Evolutionary conservation across 2,329 filamentous ascomycete species (phyloP).

Genomic region (Diaporthe sp.): DNA sequence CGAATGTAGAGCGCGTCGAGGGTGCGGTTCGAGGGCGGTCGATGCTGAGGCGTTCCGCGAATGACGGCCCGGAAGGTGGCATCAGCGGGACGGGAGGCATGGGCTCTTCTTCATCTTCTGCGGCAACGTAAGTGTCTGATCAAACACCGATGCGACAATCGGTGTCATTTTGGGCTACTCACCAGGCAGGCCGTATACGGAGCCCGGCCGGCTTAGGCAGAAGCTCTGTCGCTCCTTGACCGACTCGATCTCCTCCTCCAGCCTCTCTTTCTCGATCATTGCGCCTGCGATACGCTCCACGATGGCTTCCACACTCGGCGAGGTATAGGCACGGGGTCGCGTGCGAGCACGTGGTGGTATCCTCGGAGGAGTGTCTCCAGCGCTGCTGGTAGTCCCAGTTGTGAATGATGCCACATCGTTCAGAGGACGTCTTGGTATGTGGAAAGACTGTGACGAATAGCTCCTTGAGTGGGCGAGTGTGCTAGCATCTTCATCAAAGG

Average conservation of each 20-base stretch:
- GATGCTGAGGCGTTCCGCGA: slow-evolving; percentile 67
- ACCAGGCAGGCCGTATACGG: slow-evolving; percentile 57
- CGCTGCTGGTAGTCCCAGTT: slow-evolving; percentile 47
- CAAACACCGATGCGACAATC: background rate
- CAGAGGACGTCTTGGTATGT: slow-evolving; percentile 64
- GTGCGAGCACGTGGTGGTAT: slow-evolving; percentile 62
- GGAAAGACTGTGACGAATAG: slow-evolving; percentile 69
- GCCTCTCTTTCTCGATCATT: slow-evolving; percentile 70
- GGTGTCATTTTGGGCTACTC: slow-evolving; percentile 40
- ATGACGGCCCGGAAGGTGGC: slow-evolving; percentile 70
- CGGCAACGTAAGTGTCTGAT: slow-evolving; percentile 1
- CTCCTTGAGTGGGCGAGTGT: slow-evolving; percentile 58
- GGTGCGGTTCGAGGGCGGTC: slow-evolving; percentile 58
- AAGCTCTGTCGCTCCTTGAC: slow-evolving; percentile 73
- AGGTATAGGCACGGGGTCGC: slow-evolving; percentile 56
- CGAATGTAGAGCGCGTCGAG: slow-evolving; percentile 38
- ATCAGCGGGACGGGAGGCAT: slow-evolving; percentile 71
- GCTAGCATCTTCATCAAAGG: slow-evolving; percentile 53
- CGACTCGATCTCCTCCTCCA: slow-evolving; percentile 72
- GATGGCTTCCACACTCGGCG: slow-evolving; percentile 64
- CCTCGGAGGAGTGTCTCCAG: slow-evolving; percentile 52
- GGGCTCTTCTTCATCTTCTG: slow-evolving; percentile 61
- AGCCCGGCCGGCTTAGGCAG: slow-evolving; percentile 67
- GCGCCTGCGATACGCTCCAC: slow-evolving; percentile 69
- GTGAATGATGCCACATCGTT: slow-evolving; percentile 50